Conservation (phyloP, 345 rosid genomes). For the Arabidopsis suecica region DNA sequence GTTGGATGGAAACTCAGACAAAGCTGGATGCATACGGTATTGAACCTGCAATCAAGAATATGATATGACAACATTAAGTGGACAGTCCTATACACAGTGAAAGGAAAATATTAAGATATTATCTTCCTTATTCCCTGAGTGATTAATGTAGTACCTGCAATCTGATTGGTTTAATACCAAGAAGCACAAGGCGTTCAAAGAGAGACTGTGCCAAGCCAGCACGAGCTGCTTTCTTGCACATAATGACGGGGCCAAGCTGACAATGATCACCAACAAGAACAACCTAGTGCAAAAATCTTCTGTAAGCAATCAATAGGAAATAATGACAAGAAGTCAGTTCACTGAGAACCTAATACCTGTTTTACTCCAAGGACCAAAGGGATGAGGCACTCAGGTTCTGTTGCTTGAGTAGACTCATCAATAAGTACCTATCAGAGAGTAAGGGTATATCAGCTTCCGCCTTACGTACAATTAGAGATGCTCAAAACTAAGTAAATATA, state of each 20-base stretch:
- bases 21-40: slow-evolving; percentile 97
- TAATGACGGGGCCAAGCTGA: slow-evolving; percentile 99
- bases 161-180: slow-evolving; percentile 98
- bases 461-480: slow-evolving; percentile 22
- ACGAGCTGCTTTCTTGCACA: slow-evolving; percentile 99
- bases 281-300: slow-evolving; percentile 53
- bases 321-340: slow-evolving; percentile 13
- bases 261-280: slow-evolving; percentile 99
- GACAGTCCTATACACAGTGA: slow-evolving; percentile 7
- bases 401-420: slow-evolving; percentile 99
- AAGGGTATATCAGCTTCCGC: slow-evolving; percentile 37
- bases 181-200: slow-evolving; percentile 95
- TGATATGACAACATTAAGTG: slow-evolving; percentile 29
- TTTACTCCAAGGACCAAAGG: slow-evolving; percentile 98
- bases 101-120: not conserved
- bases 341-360: slow-evolving; percentile 62
- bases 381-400: slow-evolving; percentile 98
- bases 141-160: slow-evolving; percentile 71
- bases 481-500: slow-evolving; percentile 12
- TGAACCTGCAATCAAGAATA: slow-evolving; percentile 69
- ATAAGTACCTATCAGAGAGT: slow-evolving; percentile 77
- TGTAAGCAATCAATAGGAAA: slow-evolving; percentile 31
- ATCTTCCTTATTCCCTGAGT: not conserved
- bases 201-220: slow-evolving; percentile 98
- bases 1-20: slow-evolving; percentile 99